Base-by-base conservation (phyloP, 208 protist species). In the Trypanosoma caninum region DNA sequence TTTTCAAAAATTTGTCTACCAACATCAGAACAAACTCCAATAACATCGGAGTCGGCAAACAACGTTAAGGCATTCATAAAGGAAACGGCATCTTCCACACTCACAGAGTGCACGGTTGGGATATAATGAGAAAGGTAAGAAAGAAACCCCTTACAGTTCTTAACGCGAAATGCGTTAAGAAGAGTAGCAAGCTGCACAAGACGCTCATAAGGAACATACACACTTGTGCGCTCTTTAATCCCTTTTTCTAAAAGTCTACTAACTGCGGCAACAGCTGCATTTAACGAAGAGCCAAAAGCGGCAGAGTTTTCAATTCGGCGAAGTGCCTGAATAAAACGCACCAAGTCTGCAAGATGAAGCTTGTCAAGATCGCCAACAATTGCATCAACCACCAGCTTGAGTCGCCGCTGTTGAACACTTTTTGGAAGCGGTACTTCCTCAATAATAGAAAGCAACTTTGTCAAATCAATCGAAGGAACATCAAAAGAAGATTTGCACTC, bases 111-210 rank as follows among this genome's bases (percentile, higher is more conserved):
- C 13, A 87, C 52, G 9, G 40, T 54, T 11, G 68, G 45, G 1
- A 42, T 46, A 23, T 62, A 9, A 11, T 41, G 34, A 23, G 30
- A 28, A n/a, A 92, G 56, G 46, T 80, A 83, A 6, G n/a, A 57
- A 0, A 76, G 45, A 42, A 89, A 89, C 16, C 74, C 80, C 14
- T 57, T 61, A 59, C 79, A 88, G 28, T 65, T 64, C 22, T 74
- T 76, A 13, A 87, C 64, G 44, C 81, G 80, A 69, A 87, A 79
- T 0, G 77, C 74, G 18, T 56, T 74, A 16, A 92, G 48, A 22
- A 80, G 54, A 14, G 68, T 69, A n/a, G 81, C 76, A 7, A 92
- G 59, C 25, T 79, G 69, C 5, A 82, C 55, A 18, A 92, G 47
- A 23, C 58, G 60, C 13, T 48, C 30, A 52, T 85, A 78, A 8